Conservation (phyloP, 371 early-diverging fungal species). For the Apophysomyces variabilis region DNA sequence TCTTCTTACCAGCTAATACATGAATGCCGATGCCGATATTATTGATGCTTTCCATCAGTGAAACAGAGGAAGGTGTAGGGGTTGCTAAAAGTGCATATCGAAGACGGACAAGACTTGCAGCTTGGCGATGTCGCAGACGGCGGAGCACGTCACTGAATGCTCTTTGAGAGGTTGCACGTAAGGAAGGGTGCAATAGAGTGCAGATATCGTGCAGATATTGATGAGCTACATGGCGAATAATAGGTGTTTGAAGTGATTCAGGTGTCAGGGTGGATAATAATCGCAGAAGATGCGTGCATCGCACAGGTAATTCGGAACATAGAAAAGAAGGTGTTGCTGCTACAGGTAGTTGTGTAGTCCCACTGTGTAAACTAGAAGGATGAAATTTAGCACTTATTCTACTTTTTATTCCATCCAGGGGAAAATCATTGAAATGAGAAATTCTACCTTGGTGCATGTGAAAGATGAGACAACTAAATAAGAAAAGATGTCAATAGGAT, state of each 20-base stretch:
- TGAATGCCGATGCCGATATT: slow-evolving; percentile 66
- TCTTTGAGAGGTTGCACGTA: slow-evolving; percentile 35
- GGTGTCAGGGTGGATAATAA: slow-evolving; percentile 45
- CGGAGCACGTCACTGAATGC: slow-evolving; percentile 51
- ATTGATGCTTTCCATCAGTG: slow-evolving; percentile 48
- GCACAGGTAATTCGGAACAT: slow-evolving; percentile 70
- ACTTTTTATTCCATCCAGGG: too few species aligned
- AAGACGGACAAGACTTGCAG: slow-evolving; percentile 41
- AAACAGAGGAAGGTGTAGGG: slow-evolving; percentile 20
- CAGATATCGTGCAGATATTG: slow-evolving; percentile 51
- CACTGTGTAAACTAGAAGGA: not conserved
- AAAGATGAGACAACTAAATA: slow-evolving; percentile 25
- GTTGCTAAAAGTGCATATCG: slow-evolving; percentile 41
- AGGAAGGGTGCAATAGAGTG: slow-evolving; percentile 45
- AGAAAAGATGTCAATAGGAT: not conserved
- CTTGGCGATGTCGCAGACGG: slow-evolving; percentile 41
- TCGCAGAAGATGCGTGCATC: slow-evolving; percentile 68
- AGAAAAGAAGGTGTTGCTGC: slow-evolving; percentile 64
- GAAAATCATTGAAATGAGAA: not conserved
- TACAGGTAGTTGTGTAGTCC: slow-evolving; percentile 25
- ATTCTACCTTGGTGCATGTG: slow-evolving; percentile 10
- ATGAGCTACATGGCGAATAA: slow-evolving; percentile 44
- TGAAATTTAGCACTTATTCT: slow-evolving; percentile 13
- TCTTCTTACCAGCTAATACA: slow-evolving; percentile 52
- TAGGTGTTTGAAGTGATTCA: slow-evolving; percentile 38